Base-by-base conservation (phyloP, 192 early-diverging fungal genomes). In the Backusella circina region DNA sequence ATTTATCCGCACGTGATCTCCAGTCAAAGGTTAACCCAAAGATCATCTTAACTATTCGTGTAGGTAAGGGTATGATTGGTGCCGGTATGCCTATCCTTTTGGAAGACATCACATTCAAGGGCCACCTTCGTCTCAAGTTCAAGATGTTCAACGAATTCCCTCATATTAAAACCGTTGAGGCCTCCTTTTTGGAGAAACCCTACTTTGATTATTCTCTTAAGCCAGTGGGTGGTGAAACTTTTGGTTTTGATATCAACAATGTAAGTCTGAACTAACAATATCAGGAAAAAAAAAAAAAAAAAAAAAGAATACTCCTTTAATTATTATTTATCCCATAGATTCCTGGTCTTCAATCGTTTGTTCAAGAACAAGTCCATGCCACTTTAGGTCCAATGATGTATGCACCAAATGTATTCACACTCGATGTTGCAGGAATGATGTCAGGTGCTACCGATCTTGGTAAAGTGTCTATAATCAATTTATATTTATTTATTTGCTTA, bases 111-210 rank as follows among this genome's bases (percentile, higher is more conserved):
- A 91, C 94, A 21, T 92, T 99, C 73, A 88, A 80, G 66, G 92
- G 91, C 67, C 84, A 93, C 73, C 86, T 97, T 72, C 86, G 93
- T 65, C 79, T 95, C 61, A 90, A 91, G 81, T 78, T 99, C 70
- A 95, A 95, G 81, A 89, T 97, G 74, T 93, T 92, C 39, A 89
- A 91, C 33, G 87, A 89, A 67, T 97, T 94, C 73, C 98, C 98
- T 0, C 93, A 96, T 75, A 88, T 99, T 73, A 89, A 93, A 79
- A 91, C 88, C 0, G 85, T 97, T 10, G 93, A 95, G 54, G 88
- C 94, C 70, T 89, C 90, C 75, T 96, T 99, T 83, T 79, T 95
- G 67, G 91, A 95, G 74, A 83, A 87, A n/a, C 97, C 97, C 38
- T 83, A 84, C 18, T 87, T 99, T 50, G 94, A 96, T 84, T 99